phyloP scores from a whole-genome alignment of 768 basidiomycete genomes.

The Suillus placidus region DNA sequence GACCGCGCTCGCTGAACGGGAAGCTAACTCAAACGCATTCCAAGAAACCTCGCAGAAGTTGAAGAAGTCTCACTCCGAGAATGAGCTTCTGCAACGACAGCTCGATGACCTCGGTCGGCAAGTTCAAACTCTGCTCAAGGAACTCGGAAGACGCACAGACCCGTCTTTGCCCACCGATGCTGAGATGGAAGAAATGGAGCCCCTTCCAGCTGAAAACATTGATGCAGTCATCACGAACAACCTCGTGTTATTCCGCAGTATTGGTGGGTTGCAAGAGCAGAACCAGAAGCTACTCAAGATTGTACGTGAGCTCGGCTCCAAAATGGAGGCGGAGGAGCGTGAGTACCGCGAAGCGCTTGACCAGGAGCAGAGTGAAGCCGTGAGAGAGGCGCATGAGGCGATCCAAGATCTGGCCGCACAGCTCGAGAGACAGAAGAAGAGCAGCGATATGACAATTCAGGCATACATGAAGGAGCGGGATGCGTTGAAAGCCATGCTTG shows the following conservation, averaged over 20 bases:
- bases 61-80: conserved; percentile 58
- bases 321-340: conserved; percentile 84
- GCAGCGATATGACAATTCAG: conserved; percentile 69
- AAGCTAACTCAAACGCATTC: conserved; percentile 55
- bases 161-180: conserved; percentile 77
- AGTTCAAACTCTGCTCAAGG: conserved; percentile 75
- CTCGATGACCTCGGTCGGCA: conserved; percentile 84
- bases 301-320: conserved; percentile 77
- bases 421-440: conserved; percentile 76
- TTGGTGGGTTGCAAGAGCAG: conserved; percentile 83
- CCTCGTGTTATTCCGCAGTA: conserved; percentile 82
- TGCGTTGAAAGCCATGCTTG: conserved; percentile 75
- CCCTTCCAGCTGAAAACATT: conserved; percentile 55
- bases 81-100: conserved; percentile 70
- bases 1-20: conserved; percentile 74
- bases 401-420: conserved; percentile 79
- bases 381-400: conserved; percentile 86
- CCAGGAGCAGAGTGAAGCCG: conserved; percentile 74
- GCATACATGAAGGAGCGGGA: conserved; percentile 89
- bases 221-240: conserved; percentile 86
- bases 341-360: conserved; percentile 73
- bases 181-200: conserved; percentile 51
- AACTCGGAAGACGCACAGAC: conserved; percentile 81
- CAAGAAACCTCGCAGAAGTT: conserved; percentile 68
- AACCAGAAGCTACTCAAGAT: conserved; percentile 88